A percentile compares a stretch with the other conserved stretches of the same genome.
These are phyloP conservation scores for Schizopora paradoxa DNA, from an alignment of 1,284 basidiomycete species.

Conservation along the genomic window DNA sequence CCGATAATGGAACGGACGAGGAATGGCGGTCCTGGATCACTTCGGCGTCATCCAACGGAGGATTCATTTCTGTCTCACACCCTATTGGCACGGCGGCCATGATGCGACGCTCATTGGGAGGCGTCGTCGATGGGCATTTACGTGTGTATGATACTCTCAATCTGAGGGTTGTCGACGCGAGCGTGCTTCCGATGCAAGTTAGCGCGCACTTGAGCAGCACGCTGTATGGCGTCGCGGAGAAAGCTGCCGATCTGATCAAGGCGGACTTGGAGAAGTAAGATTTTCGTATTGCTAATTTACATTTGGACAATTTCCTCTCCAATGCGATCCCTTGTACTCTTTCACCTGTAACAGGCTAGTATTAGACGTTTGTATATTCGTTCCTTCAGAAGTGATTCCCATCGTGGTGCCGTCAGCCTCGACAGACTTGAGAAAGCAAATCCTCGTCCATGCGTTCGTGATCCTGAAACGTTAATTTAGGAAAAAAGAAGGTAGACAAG, in stretches of 20 bases:
- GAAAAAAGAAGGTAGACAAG: too few species aligned
- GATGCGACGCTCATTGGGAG: slow-evolving; percentile 36
- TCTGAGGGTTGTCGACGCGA: slow-evolving; percentile 19
- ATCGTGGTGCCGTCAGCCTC: too few species aligned
- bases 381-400: too few species aligned
- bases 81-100: slow-evolving; percentile 40
- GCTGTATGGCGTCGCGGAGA: slow-evolving; percentile 44
- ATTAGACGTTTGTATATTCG: too few species aligned
- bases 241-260: slow-evolving; percentile 41
- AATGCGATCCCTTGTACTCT: too few species aligned
- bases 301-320: too few species aligned
- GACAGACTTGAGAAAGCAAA: too few species aligned
- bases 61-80: slow-evolving; percentile 24
- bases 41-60: background rate
- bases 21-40: slow-evolving; percentile 18
- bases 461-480: too few species aligned
- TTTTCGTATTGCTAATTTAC: too few species aligned
- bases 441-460: too few species aligned
- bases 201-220: slow-evolving; percentile 24
- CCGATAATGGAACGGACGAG: slow-evolving; percentile 15
- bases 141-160: slow-evolving; percentile 23
- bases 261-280: too few species aligned
- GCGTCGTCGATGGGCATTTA: slow-evolving; percentile 33
- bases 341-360: too few species aligned
- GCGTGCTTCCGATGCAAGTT: slow-evolving; percentile 19